These are phyloP conservation scores for Microcyclospora tardicrescens DNA, from an alignment of 2,329 filamentous ascomycete genomes.

Conservation along the genomic window DNA sequence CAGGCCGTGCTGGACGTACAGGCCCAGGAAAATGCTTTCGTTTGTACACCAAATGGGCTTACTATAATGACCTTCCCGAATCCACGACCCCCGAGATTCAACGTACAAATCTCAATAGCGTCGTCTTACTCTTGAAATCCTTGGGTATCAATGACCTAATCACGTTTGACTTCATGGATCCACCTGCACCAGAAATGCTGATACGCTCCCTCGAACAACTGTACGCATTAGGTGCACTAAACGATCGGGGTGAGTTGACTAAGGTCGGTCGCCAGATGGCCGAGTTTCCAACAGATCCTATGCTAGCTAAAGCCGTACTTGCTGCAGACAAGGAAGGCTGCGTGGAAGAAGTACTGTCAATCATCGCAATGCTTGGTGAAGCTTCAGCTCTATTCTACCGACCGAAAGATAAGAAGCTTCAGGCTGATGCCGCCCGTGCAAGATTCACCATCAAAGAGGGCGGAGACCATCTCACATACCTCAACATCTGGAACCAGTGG, in stretches of 20 bases:
- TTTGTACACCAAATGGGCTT: slow-evolving; percentile 79
- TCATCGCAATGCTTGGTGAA: slow-evolving; percentile 90
- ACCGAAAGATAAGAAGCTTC: slow-evolving; percentile 93
- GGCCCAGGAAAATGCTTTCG: slow-evolving; percentile 87
- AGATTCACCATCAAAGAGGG: slow-evolving; percentile 84
- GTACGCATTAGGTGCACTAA: slow-evolving; percentile 79
- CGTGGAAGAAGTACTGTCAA: slow-evolving; percentile 80
- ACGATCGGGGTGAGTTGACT: slow-evolving; percentile 77
- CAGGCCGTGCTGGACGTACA: slow-evolving; percentile 83
- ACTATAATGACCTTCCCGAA: slow-evolving; percentile 85
- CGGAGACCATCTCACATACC: slow-evolving; percentile 74
- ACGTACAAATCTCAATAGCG: slow-evolving; percentile 70
- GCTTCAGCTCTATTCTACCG: slow-evolving; percentile 82
- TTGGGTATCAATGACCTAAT: slow-evolving; percentile 86
- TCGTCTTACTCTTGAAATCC: slow-evolving; percentile 76
- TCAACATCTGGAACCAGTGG: slow-evolving; percentile 95
- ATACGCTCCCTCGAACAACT: slow-evolving; percentile 82
- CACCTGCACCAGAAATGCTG: slow-evolving; percentile 76
- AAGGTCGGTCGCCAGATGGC: slow-evolving; percentile 89
- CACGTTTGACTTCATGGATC: slow-evolving; percentile 93
- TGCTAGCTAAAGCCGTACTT: slow-evolving; percentile 79
- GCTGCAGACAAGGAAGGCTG: slow-evolving; percentile 84
- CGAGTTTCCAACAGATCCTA: slow-evolving; percentile 85
- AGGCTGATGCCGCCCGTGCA: slow-evolving; percentile 79
- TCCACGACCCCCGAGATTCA: slow-evolving; percentile 88